A percentile compares a stretch with the other conserved stretches of the same genome.
Conservation (phyloP, 2,329 filamentous ascomycete species). For the Fonsecaea multimorphosa region DNA sequence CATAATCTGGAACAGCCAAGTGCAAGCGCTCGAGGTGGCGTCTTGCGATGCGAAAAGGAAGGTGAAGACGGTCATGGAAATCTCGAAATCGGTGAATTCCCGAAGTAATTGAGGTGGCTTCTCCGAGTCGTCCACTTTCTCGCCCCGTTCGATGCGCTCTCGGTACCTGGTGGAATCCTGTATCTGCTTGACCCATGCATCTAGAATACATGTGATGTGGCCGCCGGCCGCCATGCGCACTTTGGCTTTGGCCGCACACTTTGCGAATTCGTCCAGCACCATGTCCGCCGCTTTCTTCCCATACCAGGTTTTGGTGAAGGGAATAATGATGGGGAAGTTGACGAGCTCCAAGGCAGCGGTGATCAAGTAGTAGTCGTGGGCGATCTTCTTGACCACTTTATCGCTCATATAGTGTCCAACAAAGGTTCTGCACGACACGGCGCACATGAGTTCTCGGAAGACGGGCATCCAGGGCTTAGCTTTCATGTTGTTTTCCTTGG, state of each 20-base stretch:
- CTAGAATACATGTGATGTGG: conserved; percentile 89
- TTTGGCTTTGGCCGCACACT: conserved; percentile 92
- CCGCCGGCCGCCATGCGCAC: conserved; percentile 88
- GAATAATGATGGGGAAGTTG: conserved; percentile 96
- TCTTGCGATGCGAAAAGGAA: conserved; percentile 98
- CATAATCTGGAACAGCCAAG: conserved; percentile 94
- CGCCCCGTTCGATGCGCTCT: conserved; percentile 75
- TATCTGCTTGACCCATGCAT: conserved; percentile 90
- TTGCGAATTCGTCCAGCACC: conserved; percentile 86
- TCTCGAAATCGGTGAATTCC: conserved; percentile 88
- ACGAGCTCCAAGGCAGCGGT: conserved; percentile 95
- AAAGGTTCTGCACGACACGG: conserved; percentile 94
- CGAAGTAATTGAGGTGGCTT: conserved; percentile 85
- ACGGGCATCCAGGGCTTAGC: conserved; percentile 86
- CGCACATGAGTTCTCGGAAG: conserved; percentile 94
- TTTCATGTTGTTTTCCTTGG: conserved; percentile 72
- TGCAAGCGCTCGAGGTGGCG: conserved; percentile 89
- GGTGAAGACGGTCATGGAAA: conserved; percentile 90
- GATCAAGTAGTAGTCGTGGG: conserved; percentile 95
- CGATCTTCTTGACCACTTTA: conserved; percentile 88
- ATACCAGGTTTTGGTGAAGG: conserved; percentile 95
- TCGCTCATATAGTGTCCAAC: conserved; percentile 94
- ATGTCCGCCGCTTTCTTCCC: conserved; percentile 95
- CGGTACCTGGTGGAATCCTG: conserved; percentile 82
- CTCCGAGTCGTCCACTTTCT: conserved; percentile 69